Percentiles rank a stretch among this genome's conserved stretches.
Conservation (phyloP, 202 grass and related monocot genomes). For the Eragrostis tef region DNA sequence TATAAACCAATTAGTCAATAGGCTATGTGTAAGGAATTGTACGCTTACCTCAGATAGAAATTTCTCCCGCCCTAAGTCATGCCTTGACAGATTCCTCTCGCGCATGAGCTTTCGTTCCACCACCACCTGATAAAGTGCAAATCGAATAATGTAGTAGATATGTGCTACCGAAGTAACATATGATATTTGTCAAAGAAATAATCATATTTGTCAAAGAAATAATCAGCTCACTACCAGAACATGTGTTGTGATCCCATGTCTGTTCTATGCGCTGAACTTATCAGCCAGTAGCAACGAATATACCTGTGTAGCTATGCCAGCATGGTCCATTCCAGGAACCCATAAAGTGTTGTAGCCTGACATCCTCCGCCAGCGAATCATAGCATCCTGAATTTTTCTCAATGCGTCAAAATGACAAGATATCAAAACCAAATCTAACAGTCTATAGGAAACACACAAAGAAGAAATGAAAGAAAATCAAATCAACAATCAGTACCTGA, state of each 20-base stretch:
- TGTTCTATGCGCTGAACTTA: too few relatives aligned
- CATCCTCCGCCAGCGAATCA: conserved; percentile 73
- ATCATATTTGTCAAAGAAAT: too few relatives aligned
- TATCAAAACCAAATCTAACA: too few relatives aligned
- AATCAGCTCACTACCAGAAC: neutral
- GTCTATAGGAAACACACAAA: neutral
- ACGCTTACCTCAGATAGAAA: conserved; percentile 75
- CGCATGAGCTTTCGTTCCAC: conserved; percentile 94
- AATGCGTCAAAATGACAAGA: conserved; percentile 19
- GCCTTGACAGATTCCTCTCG: conserved; percentile 81
- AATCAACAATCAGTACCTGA: conserved; percentile 31
- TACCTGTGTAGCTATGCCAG: conserved; percentile 68
- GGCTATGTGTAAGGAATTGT: neutral
- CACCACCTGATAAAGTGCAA: conserved; percentile 67
- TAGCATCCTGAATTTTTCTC: conserved; percentile 54
- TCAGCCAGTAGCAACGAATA: neutral
- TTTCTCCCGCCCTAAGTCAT: conserved; percentile 75
- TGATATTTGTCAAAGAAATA: conserved; percentile 15
- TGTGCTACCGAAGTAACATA: neutral
- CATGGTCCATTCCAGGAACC: conserved; percentile 69
- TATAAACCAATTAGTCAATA: neutral
- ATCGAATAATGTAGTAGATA: neutral
- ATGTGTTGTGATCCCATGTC: neutral
- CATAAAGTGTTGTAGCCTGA: conserved; percentile 63
- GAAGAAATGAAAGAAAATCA: neutral